Evolutionary conservation across 2,329 filamentous ascomycete species (phyloP).

Genomic region (Aspergillus pseudotamarii): DNA sequence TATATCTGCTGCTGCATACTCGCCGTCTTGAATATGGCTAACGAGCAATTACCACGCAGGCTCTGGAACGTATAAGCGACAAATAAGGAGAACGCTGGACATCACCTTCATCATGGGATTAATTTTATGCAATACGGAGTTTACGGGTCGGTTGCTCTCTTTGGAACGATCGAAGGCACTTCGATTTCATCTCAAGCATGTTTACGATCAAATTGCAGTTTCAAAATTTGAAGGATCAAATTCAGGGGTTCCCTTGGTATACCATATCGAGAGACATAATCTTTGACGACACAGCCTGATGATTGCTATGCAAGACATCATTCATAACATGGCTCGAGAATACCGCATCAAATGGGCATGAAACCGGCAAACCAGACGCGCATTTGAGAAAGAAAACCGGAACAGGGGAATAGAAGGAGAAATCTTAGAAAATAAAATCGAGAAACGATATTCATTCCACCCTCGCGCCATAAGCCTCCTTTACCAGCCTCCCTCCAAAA

Average conservation of each 20-base stretch:
- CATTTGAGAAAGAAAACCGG: conserved; percentile 7
- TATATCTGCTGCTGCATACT: conserved; percentile 7
- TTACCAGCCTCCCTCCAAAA: conserved; percentile 15
- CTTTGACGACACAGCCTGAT: conserved; percentile 10
- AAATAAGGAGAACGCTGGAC: conserved; percentile 36
- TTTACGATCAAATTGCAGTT: conserved; percentile 15
- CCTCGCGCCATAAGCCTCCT: conserved; percentile 21
- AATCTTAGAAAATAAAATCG: conserved; percentile 4
- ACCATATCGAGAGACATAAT: conserved; percentile 5
- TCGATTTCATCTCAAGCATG: conserved; percentile 21
- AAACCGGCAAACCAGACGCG: conserved; percentile 5
- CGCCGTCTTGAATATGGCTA: background rate
- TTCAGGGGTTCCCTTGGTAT: conserved; percentile 6
- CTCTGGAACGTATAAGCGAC: conserved; percentile 47
- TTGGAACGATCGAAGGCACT: conserved; percentile 35
- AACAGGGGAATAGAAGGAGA: conserved; percentile 6
- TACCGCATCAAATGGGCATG: conserved; percentile 11
- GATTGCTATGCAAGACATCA: conserved; percentile 19
- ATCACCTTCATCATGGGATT: conserved; percentile 24
- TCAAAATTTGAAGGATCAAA: conserved; percentile 4
- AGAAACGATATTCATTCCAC: conserved; percentile 20
- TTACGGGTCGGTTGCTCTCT: conserved; percentile 40
- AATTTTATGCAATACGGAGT: conserved; percentile 39
- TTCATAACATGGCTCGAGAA: conserved; percentile 13
- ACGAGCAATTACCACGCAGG: conserved; percentile 26